phyloP scores from a whole-genome alignment of 176 grass and related monocot species.

The Typha latifolia region DNA sequence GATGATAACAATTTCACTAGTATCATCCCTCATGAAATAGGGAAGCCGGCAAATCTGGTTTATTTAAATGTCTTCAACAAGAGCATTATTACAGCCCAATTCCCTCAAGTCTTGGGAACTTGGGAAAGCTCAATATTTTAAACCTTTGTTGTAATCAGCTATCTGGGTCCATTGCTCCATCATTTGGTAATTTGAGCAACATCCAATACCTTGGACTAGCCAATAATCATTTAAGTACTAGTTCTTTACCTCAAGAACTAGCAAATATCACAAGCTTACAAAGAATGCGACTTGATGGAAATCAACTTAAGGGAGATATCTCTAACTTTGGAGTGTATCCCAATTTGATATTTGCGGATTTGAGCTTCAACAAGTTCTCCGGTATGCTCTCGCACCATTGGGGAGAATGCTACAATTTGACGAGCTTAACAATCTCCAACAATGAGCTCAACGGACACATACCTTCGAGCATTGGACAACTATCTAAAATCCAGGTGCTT shows the following conservation, averaged over 20 bases:
- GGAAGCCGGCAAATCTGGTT: no score
- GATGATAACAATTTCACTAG: no score
- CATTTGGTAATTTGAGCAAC: neutral
- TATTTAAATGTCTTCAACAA: no score
- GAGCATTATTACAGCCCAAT: no score
- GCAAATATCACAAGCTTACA: neutral
- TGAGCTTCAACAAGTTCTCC: neutral
- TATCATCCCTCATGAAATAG: no score
- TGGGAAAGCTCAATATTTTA: no score
- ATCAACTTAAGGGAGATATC: conserved; percentile 15
- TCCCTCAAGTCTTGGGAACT: neutral
- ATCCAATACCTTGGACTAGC: neutral
- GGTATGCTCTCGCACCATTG: neutral
- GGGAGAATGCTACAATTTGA: neutral
- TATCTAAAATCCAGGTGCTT: no score
- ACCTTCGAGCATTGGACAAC: neutral
- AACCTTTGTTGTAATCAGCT: neutral
- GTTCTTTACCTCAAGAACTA: neutral
- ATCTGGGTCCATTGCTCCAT: neutral
- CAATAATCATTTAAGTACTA: neutral
- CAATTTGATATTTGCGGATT: neutral
- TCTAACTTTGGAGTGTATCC: conserved; percentile 16
- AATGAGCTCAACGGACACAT: neutral
- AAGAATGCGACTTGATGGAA: neutral
- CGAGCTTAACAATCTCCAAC: fast-evolving